phyloP scores from a whole-genome alignment of 805 yeast genomes.

The Wickerhamiella bombiphila region DNA sequence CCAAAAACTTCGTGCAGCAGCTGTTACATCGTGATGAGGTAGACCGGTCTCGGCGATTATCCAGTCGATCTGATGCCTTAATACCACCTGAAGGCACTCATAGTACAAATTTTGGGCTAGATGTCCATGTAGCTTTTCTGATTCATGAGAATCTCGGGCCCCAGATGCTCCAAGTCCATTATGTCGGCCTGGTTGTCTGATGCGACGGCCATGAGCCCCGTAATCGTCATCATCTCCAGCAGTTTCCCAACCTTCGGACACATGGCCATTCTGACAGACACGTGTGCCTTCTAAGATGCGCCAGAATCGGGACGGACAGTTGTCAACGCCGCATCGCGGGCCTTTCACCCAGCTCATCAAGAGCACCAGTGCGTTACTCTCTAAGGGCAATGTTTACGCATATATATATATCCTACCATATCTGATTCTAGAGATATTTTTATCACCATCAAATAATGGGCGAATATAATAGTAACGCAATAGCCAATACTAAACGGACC shows the following conservation, averaged over 20 bases:
- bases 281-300: conserved; percentile 58
- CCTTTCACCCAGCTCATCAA: conserved; percentile 45
- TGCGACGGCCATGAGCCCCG: conserved; percentile 20
- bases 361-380: too few species aligned
- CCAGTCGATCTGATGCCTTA: conserved; percentile 8
- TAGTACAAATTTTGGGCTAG: background rate
- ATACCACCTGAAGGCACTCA: conserved; percentile 7
- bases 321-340: conserved; percentile 74
- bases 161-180: background rate
- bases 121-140: background rate
- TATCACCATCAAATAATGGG: too few species aligned
- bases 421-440: too few species aligned
- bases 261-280: conserved; percentile 86
- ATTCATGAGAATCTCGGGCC: background rate
- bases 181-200: conserved; percentile 4
- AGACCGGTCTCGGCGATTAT: conserved; percentile 3
- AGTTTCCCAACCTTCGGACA: conserved; percentile 58
- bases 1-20: background rate
- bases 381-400: too few species aligned
- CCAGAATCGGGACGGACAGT: conserved; percentile 72
- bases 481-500: too few species aligned
- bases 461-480: too few species aligned
- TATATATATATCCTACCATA: too few species aligned
- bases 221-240: conserved; percentile 31
- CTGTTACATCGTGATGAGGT: background rate